Evolutionary conservation across 371 early-diverging fungal species (phyloP), one percentile per base, ranked within the genome.

Genomic region (Nematocida major): DNA sequence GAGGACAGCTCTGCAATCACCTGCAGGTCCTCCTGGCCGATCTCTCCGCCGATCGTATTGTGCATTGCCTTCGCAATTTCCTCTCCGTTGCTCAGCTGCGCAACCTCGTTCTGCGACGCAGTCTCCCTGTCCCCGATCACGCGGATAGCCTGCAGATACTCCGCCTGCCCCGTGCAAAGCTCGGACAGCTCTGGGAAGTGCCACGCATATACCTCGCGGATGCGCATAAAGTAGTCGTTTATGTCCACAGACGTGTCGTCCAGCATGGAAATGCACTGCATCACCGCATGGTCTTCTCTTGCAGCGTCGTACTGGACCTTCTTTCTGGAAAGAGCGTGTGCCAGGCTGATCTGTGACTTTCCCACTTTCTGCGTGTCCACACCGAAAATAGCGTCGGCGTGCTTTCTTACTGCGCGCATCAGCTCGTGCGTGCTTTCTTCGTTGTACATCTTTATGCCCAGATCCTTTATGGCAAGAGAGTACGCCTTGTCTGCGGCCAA

Each of bases 221-320:
- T 88, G 82, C 93, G 89, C 96, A 95, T 95, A n/a, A 90, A 88
- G 82, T 93, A 93, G 15, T 91, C 91, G 87, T 94, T 94, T 79
- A 93, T 88, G 86, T 93, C 94, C 86, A 91, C 92, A 86, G 93
- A 93, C 57, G 93, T 87, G 81, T 93, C 92, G 79, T 93, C 93
- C 77, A 93, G 85, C 48, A 94, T 87, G 70, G 87, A 88, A 82
- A 94, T 91, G 15, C 93, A 92, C 87, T 94, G 93, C 47, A 93
- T 91, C 82, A 93, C 91, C 91, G 93, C 92, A 54, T 90, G 92
- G 84, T 94, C 95, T 50, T 73, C 76, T 63, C 76, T 62, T 54
- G 34, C 59, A 5, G 15, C 63, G 43, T 61, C 59, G 20, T 73
- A 73, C 51, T 73, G 22, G 18, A 73, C 45, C 11, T 73, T 73